A percentile compares a stretch with the other conserved stretches of the same genome.
phyloP scores from a whole-genome alignment of 352 stramenopile species.

The Phytopythium kandeliae region DNA sequence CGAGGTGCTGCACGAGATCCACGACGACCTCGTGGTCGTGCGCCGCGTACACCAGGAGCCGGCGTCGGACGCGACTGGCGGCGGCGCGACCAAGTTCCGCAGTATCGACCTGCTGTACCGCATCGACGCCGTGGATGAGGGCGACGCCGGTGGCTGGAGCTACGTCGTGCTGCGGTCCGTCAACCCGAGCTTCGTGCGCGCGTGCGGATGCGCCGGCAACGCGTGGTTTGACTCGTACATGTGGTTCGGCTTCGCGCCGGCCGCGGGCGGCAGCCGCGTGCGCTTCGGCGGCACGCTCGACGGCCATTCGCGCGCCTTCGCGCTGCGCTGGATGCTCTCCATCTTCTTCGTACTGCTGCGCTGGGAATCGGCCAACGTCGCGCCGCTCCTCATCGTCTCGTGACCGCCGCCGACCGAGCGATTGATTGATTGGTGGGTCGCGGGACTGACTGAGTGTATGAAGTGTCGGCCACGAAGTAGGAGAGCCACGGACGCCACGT shows the following conservation, averaged over 20 bases:
- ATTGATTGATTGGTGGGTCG: too few relatives aligned
- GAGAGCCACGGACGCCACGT: too few relatives aligned
- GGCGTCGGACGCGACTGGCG: too few relatives aligned
- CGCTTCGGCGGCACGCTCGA: conserved; percentile 26
- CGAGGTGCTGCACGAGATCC: conserved; percentile 26
- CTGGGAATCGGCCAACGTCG: conserved; percentile 24
- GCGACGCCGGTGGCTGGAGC: conserved; percentile 5
- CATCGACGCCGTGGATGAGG: conserved; percentile 18
- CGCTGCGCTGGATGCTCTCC: conserved; percentile 21
- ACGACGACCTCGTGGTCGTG: conserved; percentile 30
- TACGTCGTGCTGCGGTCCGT: conserved; percentile 28
- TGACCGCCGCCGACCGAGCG: conserved; percentile 8
- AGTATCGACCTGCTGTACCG: conserved; percentile 29
- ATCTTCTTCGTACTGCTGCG: conserved; percentile 31
- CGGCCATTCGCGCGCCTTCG: conserved; percentile 20
- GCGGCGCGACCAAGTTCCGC: conserved; percentile 25
- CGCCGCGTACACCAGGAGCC: conserved; percentile 29
- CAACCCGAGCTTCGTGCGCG: conserved; percentile 22
- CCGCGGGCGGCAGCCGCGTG: conserved; percentile 10
- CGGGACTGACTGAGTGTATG: too few relatives aligned
- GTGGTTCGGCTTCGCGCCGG: conserved; percentile 21
- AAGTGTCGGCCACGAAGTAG: too few relatives aligned
- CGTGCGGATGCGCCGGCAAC: conserved; percentile 24
- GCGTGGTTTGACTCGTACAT: conserved; percentile 29
- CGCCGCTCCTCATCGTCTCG: conserved; percentile 19